phyloP scores from a whole-genome alignment of 2,329 filamentous ascomycete species.

The Myrmaecium sp. region DNA sequence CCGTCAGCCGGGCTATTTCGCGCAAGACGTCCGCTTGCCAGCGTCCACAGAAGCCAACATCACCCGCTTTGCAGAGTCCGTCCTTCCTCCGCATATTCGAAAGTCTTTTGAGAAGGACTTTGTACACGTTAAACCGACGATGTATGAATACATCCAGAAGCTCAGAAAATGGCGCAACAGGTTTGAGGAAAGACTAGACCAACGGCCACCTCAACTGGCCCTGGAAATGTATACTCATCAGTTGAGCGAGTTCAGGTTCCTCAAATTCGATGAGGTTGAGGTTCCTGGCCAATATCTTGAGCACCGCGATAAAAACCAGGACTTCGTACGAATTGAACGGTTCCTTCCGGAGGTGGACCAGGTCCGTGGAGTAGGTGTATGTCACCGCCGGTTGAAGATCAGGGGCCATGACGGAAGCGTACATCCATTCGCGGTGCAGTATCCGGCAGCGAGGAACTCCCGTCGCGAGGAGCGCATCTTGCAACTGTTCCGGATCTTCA shows the following conservation, averaged over 20 bases:
- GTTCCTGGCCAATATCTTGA: slow-evolving; percentile 92
- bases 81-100: slow-evolving; percentile 84
- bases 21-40: slow-evolving; percentile 80
- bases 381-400: slow-evolving; percentile 85
- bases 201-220: slow-evolving; percentile 53
- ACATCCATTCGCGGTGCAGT: slow-evolving; percentile 93
- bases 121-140: slow-evolving; percentile 83
- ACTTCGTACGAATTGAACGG: slow-evolving; percentile 92
- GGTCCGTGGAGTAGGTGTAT: slow-evolving; percentile 76
- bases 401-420: slow-evolving; percentile 92
- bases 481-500: slow-evolving; percentile 94
- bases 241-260: slow-evolving; percentile 89
- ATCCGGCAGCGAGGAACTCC: slow-evolving; percentile 83
- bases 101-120: slow-evolving; percentile 98
- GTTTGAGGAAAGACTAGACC: slow-evolving; percentile 93
- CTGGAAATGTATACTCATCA: slow-evolving; percentile 80
- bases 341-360: slow-evolving; percentile 92
- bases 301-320: slow-evolving; percentile 97
- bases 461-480: slow-evolving; percentile 86
- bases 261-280: slow-evolving; percentile 97
- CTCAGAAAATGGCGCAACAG: slow-evolving; percentile 90
- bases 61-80: slow-evolving; percentile 87
- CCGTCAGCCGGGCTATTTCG: slow-evolving; percentile 71
- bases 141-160: slow-evolving; percentile 98
- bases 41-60: slow-evolving; percentile 89